These are phyloP conservation scores for Podosphaera aphanis DNA, from an alignment of 2,329 filamentous ascomycete species.

Conservation along the genomic window DNA sequence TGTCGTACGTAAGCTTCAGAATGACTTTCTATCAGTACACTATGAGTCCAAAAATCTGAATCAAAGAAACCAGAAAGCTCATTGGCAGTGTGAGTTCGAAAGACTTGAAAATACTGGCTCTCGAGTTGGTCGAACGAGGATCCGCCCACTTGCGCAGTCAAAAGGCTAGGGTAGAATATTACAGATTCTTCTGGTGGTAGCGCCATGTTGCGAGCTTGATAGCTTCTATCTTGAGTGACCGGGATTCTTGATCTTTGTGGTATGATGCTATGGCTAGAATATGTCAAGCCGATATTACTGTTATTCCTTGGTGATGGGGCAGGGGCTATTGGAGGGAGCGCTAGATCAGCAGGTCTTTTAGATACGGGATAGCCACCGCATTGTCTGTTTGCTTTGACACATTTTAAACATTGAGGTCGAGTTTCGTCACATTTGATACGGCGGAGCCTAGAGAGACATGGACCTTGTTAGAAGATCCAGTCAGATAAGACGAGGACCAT, in stretches of 20 bases:
- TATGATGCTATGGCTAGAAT: no score
- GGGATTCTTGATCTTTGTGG: no score
- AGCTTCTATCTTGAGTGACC: no score
- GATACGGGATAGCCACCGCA: conserved; percentile 34
- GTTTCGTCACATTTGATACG: conserved; percentile 44
- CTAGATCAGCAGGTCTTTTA: conserved; percentile 6
- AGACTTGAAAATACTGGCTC: conserved; percentile 36
- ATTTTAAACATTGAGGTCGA: conserved; percentile 36
- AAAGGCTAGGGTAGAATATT: no score
- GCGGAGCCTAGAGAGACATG: conserved; percentile 24
- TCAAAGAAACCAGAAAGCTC: conserved; percentile 46
- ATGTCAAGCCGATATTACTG: not conserved
- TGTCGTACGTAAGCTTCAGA: conserved; percentile 36
- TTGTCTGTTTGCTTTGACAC: conserved; percentile 30
- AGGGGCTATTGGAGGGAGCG: conserved; percentile 6
- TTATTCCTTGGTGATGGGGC: conserved; percentile 3
- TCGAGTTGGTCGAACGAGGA: conserved; percentile 29
- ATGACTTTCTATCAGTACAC: conserved; percentile 40
- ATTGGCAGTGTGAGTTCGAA: conserved; percentile 34
- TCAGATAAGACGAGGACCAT: not conserved
- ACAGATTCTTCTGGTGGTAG: not conserved
- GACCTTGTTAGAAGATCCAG: not conserved
- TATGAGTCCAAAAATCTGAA: conserved; percentile 38
- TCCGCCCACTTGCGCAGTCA: conserved; percentile 1
- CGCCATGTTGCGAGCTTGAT: no score